Percentiles rank a stretch among this genome's conserved stretches.
phyloP scores from a whole-genome alignment of 257 asterid genomes.

The Linderniella brevidens region DNA sequence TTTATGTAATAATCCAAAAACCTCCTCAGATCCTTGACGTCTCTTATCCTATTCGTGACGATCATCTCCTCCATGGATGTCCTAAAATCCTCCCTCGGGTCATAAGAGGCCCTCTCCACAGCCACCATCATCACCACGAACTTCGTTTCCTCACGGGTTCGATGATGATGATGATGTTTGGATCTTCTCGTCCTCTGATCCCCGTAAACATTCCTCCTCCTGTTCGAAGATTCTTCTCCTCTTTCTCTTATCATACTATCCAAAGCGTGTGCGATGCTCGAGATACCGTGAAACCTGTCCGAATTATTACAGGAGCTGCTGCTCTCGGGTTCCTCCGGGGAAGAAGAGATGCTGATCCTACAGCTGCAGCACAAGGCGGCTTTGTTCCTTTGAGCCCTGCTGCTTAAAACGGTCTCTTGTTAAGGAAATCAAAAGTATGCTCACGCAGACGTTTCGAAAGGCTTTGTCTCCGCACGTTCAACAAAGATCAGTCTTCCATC shows the following conservation, averaged over 20 bases:
- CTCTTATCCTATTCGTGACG: conserved; percentile 25
- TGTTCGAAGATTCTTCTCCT: conserved; percentile 6
- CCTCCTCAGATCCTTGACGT: conserved; percentile 42
- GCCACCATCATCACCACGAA: conserved; percentile 53
- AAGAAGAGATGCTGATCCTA: conserved; percentile 46
- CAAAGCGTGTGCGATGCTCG: conserved; percentile 70
- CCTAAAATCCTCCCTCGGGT: conserved; percentile 66
- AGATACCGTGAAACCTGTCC: conserved; percentile 23
- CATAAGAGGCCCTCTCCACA: conserved; percentile 51
- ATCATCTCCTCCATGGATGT: conserved; percentile 70
- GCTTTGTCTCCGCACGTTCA: conserved; percentile 29
- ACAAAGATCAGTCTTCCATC: conserved; percentile 50
- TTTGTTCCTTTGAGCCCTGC: too few relatives aligned
- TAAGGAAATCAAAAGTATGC: conserved; percentile 7
- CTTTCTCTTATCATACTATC: conserved; percentile 59
- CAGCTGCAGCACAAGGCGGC: conserved; percentile 38
- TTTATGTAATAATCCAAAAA: conserved; percentile 47
- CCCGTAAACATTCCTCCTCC: too few relatives aligned
- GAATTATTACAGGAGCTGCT: conserved; percentile 15
- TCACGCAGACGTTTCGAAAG: conserved; percentile 15
- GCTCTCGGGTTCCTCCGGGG: conserved; percentile 44
- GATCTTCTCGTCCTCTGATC: too few relatives aligned
- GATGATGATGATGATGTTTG: conserved; percentile 7
- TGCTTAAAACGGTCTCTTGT: too few relatives aligned
- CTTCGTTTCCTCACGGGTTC: conserved; percentile 25